Evolutionary conservation across 495 filamentous ascomycete genomes (phyloP).

Genomic region (Aspergillus carlsbadensis): DNA sequence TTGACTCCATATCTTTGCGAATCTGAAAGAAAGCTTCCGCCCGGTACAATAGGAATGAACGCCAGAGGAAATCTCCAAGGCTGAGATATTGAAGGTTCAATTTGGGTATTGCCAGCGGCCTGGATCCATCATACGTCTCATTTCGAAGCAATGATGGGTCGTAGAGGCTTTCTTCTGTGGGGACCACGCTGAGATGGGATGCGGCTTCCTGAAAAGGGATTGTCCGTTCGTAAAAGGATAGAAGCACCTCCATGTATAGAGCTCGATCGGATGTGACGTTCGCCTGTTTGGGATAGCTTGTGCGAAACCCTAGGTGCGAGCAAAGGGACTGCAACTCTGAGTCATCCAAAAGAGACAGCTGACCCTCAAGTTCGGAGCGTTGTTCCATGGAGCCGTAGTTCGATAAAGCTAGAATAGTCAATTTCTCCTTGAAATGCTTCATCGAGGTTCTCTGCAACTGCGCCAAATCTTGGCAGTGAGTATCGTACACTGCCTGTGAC

Average conservation of each 20-base stretch:
- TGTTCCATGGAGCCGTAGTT: conserved; percentile 88
- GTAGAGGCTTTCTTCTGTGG: conserved; percentile 82
- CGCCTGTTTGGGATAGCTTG: conserved; percentile 70
- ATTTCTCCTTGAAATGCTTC: conserved; percentile 83
- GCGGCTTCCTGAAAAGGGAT: conserved; percentile 81
- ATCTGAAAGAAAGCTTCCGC: conserved; percentile 95
- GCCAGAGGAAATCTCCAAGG: conserved; percentile 93
- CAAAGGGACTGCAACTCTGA: conserved; percentile 70
- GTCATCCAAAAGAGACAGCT: conserved; percentile 70
- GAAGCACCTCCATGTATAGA: conserved; percentile 72
- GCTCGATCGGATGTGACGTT: conserved; percentile 59
- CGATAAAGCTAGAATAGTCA: conserved; percentile 85
- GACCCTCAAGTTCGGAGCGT: conserved; percentile 72
- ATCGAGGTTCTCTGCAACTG: conserved; percentile 78
- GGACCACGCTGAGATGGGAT: conserved; percentile 67
- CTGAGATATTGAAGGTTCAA: conserved; percentile 94
- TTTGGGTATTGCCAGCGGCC: conserved; percentile 88
- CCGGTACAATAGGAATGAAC: conserved; percentile 83
- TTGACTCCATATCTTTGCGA: conserved; percentile 81
- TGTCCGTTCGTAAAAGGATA: conserved; percentile 75
- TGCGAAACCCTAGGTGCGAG: conserved; percentile 71
- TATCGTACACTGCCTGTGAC: conserved; percentile 70
- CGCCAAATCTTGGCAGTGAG: conserved; percentile 73
- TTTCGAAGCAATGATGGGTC: conserved; percentile 80
- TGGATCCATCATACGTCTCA: conserved; percentile 85